A percentile compares a stretch with the other conserved stretches of the same genome.
Evolutionary conservation across 2,329 filamentous ascomycete genomes (phyloP).

Genomic region (Myriangium duriaei): DNA sequence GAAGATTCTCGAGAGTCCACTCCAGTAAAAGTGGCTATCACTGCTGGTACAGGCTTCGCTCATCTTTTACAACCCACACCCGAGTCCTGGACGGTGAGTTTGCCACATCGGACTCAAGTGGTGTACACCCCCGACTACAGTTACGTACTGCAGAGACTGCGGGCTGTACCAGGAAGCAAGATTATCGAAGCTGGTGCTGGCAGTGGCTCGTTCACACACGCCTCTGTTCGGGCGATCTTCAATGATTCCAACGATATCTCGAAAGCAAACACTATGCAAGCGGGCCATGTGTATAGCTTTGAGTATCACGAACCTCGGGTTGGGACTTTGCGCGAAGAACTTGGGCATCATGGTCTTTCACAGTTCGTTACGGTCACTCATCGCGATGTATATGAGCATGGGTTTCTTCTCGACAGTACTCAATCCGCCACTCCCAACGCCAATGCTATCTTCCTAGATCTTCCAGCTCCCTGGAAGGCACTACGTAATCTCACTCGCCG

Average conservation of each 20-base stretch:
- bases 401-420: constrained; percentile 45
- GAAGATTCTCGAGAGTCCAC: constrained; percentile 18
- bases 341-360: constrained; percentile 53
- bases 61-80: constrained; percentile 69
- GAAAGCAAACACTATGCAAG: constrained; percentile 22
- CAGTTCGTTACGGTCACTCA: constrained; percentile 60
- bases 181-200: constrained; percentile 74
- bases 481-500: constrained; percentile 58
- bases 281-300: constrained; percentile 66
- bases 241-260: constrained; percentile 37
- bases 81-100: constrained; percentile 67
- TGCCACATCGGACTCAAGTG: constrained; percentile 74
- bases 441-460: constrained; percentile 63
- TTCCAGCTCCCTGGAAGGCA: constrained; percentile 71
- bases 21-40: constrained; percentile 37
- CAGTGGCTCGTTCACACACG: constrained; percentile 75
- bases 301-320: constrained; percentile 68
- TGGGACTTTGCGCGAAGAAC: constrained; percentile 55
- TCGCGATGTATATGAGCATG: constrained; percentile 65
- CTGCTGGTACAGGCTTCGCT: constrained; percentile 56
- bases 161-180: constrained; percentile 57
- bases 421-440: constrained; percentile 39
- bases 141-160: constrained; percentile 66
- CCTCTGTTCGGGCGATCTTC: constrained; percentile 62
- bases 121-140: constrained; percentile 82